Evolutionary conservation across 106 monocot species (phyloP), one percentile per base, ranked within the genome.

Genomic region (Acorus calamus): DNA sequence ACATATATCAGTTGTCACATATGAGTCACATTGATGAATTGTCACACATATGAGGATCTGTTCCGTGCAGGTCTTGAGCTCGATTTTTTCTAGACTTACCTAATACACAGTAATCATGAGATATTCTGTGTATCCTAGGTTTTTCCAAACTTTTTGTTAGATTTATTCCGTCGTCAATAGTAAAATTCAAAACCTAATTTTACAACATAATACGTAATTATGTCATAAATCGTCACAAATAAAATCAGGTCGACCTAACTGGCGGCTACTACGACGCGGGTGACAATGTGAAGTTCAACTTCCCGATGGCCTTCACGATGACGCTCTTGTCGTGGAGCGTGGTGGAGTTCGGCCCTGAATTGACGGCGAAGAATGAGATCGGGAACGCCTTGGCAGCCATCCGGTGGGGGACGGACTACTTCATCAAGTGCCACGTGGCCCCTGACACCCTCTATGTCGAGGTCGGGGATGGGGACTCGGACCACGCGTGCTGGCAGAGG

Each of bases 231-330:
- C 8, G 46, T 2, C 14, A 12, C 60, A 4, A 8, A 14, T 46
- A 43, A 49, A 45, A 5, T 56, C 53, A 93, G 93, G 70, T 89
- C 2, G 83, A 94, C 52, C 84, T 94, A 2, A 72, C 68, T 2
- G 86, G 93, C 53, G 93, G 93, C 11, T 94, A 92, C 71, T 92
- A 78, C 60, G 92, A 92, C 57, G 49, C 87, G 0, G 92, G 87
- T 5, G 92, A 92, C 78, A 87, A 92, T 28, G 87, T 92, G 4
- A 92, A 92, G 76, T 92, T 92, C 53, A 84, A 84, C 0, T 78
- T 92, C 49, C 84, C 92, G 6, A 67, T 88, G 75, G 92, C 87
- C 47, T 92, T 88, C 80, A 80, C 84, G 0, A 54, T 82, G 50
- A 80, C 92, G 41, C 50, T 68, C 12, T 82, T 92, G 10, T 57